Evolutionary conservation across 2,329 filamentous ascomycete species (phyloP).

Genomic region (Leptodontidium sp.): DNA sequence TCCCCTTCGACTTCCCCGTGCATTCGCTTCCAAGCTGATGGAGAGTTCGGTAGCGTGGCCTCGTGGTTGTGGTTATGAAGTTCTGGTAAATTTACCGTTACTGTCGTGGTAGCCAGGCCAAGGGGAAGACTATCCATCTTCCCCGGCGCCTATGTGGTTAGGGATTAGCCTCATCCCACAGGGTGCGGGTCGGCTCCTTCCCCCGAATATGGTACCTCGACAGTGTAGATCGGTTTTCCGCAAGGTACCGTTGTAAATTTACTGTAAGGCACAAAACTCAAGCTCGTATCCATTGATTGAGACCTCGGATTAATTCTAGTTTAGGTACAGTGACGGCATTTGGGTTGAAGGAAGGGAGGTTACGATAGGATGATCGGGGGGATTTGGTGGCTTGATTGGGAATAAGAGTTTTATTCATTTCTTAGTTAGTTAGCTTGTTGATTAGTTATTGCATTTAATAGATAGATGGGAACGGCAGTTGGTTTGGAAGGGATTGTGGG

Average conservation of each 20-base stretch:
- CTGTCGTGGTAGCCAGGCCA: not conserved
- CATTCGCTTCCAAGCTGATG: slow-evolving; percentile 12
- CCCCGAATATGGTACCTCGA: not conserved
- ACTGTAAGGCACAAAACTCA: too few relatives aligned
- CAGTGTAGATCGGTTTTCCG: not conserved
- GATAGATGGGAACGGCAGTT: too few relatives aligned
- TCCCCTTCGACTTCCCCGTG: not conserved
- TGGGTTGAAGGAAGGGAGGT: not conserved
- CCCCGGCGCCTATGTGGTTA: slow-evolving; percentile 13
- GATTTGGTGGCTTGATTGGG: not conserved
- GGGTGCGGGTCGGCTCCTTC: slow-evolving; percentile 14
- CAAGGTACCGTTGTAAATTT: not conserved
- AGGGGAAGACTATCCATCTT: not conserved
- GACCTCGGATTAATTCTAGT: too few relatives aligned
- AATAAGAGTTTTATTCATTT: not conserved
- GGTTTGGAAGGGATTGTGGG: not conserved
- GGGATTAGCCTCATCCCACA: not conserved
- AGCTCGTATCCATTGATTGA: too few relatives aligned
- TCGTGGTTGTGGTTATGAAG: not conserved
- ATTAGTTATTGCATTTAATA: too few relatives aligned
- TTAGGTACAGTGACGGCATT: too few relatives aligned
- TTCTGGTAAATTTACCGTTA: too few relatives aligned
- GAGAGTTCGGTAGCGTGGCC: not conserved
- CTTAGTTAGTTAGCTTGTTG: too few relatives aligned
- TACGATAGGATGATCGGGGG: not conserved